Percentiles rank a stretch among this genome's conserved stretches.
phyloP scores from a whole-genome alignment of 208 protist genomes.

The Acanthamoeba royreba region DNA sequence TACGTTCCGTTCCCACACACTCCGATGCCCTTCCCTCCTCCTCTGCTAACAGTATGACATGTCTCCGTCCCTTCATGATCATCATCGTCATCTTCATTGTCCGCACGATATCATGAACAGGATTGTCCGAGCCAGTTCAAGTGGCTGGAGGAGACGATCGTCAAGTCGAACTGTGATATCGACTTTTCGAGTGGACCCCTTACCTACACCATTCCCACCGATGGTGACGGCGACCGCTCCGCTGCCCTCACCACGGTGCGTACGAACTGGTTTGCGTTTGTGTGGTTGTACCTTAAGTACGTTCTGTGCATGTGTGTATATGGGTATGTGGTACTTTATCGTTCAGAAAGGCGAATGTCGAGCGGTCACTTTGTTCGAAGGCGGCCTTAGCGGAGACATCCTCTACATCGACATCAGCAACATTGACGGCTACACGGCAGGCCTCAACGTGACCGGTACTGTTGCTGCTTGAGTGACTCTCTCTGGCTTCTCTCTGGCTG shows the following conservation, averaged over 20 bases:
- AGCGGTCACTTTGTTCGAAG: neutral
- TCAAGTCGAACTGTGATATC: conserved; percentile 2
- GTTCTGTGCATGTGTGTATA: neutral
- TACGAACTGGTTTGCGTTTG: neutral
- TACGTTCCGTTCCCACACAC: neutral
- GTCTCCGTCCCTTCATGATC: neutral
- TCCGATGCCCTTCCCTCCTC: too few relatives aligned
- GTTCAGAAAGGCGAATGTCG: neutral
- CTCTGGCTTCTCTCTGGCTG: too few relatives aligned
- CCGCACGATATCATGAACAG: neutral
- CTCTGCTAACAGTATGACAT: too few relatives aligned
- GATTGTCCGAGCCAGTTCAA: neutral
- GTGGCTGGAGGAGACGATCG: neutral
- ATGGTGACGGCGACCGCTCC: neutral
- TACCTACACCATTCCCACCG: neutral
- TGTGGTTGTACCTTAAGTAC: neutral
- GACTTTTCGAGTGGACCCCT: neutral
- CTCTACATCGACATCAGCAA: conserved; percentile 26
- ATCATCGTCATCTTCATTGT: neutral
- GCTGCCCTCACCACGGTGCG: neutral
- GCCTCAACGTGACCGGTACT: conserved; percentile 2
- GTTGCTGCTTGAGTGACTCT: neutral
- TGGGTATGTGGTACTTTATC: neutral
- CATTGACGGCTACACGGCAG: conserved; percentile 36
- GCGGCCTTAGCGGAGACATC: neutral